Base-by-base conservation (phyloP, 108 stramenopile species). In the Pseudonitzschia delicatissima region DNA sequence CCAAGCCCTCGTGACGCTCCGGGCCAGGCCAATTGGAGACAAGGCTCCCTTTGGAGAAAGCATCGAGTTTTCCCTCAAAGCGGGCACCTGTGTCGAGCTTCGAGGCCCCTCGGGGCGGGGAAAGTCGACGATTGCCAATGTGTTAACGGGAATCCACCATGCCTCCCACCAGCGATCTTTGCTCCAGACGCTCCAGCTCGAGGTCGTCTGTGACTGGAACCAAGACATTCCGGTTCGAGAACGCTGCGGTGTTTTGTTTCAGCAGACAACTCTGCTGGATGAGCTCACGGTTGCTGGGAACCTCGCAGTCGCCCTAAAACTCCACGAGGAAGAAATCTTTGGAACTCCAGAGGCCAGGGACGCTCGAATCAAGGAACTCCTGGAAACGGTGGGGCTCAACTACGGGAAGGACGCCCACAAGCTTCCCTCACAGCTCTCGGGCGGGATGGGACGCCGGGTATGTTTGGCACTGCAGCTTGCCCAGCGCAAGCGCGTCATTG, bases 371-470 rank as follows among this genome's bases (percentile, higher is more conserved):
- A 87, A 87, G 67, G 72, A 82, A 27, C 55, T 88, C 33, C 51
- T 92, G 29, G 90, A 92, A 53, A 62, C 73, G 25, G 90, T 92
- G 5, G 90, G 90, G 0, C 59, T 92, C 39, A 77, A 88, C 64
- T 88, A 88, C 47, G 74, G 78, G 1, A 73, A 78, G 0, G 91
- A 88, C 69, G 87, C 80, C 3, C 29, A 45, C 51, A 92, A 92
- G 47, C 62, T 76, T 34, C 86, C 86, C 11, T 76, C 69, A 2
- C 77, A 92, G 59, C 67, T 92, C 29, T 82, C 80, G n/a, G 90
- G 90, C 1, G 90, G 90, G 2, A 92, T 92, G 90, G 90, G 80
- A 18, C 85, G 90, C 28, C 82, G 90, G n/a, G 90, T 85, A 5
- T 87, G 83, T 2, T 52, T 92, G 39, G 90, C 90, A 2, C 57